Evolutionary conservation across 345 rosid genomes (phyloP).

Genomic region (Dovyalis caffra): DNA sequence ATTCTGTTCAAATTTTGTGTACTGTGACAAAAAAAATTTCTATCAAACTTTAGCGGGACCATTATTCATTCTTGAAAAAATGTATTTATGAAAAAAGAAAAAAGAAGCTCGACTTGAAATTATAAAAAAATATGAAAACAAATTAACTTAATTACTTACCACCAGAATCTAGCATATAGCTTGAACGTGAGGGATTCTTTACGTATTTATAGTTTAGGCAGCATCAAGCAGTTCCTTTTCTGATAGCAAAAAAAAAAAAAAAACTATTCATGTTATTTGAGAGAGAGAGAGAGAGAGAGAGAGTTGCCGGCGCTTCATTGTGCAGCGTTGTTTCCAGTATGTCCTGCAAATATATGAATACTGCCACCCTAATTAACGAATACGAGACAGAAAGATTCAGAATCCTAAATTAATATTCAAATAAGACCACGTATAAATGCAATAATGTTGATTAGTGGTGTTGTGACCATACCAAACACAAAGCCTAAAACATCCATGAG

Average conservation of each 20-base stretch:
- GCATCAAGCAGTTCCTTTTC: background rate
- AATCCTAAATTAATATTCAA: background rate
- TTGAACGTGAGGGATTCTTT: too few relatives aligned
- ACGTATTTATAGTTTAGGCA: conserved; percentile 5
- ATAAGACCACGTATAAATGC: background rate
- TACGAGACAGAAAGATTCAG: background rate
- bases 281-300: background rate
- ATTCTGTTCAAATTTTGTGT: too few relatives aligned
- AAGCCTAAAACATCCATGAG: background rate
- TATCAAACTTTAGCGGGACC: too few relatives aligned
- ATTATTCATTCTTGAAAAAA: too few relatives aligned
- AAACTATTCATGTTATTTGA: background rate
- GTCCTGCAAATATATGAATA: background rate
- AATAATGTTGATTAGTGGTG: background rate
- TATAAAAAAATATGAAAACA: too few relatives aligned
- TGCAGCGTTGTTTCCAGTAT: conserved; percentile 10
- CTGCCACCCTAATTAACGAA: background rate
- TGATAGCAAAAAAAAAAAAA: background rate
- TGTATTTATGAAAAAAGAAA: too few relatives aligned
- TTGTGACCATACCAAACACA: background rate
- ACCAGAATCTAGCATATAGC: too few relatives aligned
- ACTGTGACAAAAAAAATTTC: too few relatives aligned
- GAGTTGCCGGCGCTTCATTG: background rate
- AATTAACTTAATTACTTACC: too few relatives aligned
- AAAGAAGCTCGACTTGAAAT: too few relatives aligned